phyloP scores from a whole-genome alignment of 2,329 filamentous ascomycete species.

The Trichoderma breve region DNA sequence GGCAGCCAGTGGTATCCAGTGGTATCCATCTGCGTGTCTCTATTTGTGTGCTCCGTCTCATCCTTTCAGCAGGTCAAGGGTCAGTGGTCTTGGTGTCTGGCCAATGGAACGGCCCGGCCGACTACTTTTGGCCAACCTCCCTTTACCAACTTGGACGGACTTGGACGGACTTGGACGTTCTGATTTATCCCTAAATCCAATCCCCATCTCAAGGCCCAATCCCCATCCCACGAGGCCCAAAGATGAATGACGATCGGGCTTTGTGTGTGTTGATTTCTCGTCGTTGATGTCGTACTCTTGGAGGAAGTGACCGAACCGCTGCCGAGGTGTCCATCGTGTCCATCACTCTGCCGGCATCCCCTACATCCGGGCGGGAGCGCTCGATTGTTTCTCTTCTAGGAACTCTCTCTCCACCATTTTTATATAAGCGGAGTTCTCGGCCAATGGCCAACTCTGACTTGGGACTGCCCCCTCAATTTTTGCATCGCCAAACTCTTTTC shows the following conservation, averaged over 20 bases:
- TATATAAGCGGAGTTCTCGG: background rate
- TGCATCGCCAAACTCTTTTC: constrained; percentile 1
- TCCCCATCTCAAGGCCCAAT: background rate
- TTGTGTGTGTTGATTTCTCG: background rate
- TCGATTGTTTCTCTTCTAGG: background rate
- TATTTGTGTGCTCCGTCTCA: background rate
- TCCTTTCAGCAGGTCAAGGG: constrained; percentile 26
- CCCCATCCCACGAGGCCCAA: background rate
- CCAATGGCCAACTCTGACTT: background rate
- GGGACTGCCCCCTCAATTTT: background rate
- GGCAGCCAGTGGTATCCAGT: background rate
- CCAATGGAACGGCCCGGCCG: constrained; percentile 7
- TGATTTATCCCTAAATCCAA: background rate
- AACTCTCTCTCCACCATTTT: background rate
- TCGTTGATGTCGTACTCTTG: constrained; percentile 4
- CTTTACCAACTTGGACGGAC: background rate
- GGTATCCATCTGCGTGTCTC: constrained; percentile 1
- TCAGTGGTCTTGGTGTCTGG: background rate
- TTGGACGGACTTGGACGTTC: background rate
- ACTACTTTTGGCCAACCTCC: background rate
- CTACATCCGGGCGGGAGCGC: background rate
- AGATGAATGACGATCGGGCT: background rate
- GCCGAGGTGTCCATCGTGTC: background rate
- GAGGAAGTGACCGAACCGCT: background rate
- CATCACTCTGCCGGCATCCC: background rate